These are phyloP conservation scores for Coemansia sp. DNA, from an alignment of 192 early-diverging fungal species.

Conservation along the genomic window DNA sequence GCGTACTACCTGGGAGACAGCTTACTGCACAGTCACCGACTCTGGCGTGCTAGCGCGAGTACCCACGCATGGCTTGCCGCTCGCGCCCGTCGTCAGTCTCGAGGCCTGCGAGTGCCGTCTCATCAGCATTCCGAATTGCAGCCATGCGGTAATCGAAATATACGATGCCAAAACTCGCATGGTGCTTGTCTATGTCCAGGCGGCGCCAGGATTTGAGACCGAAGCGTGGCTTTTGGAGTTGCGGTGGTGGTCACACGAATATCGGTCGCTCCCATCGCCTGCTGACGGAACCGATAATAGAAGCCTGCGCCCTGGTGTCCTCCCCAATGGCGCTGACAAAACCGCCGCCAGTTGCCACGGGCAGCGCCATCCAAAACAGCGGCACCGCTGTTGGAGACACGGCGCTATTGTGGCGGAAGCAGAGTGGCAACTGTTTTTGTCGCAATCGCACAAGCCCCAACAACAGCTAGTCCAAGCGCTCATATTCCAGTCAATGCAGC, in stretches of 20 bases:
- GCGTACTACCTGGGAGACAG: neutral
- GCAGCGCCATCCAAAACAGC: slow-evolving; percentile 11
- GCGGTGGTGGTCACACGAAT: slow-evolving; percentile 18
- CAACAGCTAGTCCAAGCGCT: slow-evolving; percentile 44
- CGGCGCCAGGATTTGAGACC: slow-evolving; percentile 22
- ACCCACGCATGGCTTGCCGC: neutral
- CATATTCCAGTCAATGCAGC: slow-evolving; percentile 8
- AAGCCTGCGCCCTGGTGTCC: neutral
- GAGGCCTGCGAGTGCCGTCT: neutral
- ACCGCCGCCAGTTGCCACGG: slow-evolving; percentile 4
- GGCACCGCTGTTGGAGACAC: neutral
- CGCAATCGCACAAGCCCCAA: slow-evolving; percentile 36
- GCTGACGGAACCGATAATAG: neutral
- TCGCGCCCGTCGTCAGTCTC: neutral
- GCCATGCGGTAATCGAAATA: slow-evolving; percentile 17
- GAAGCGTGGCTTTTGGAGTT: slow-evolving; percentile 35
- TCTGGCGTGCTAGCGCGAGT: slow-evolving; percentile 5
- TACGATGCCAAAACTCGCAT: neutral
- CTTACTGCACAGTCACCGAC: slow-evolving; percentile 16
- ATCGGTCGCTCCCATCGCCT: neutral
- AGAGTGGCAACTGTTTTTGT: slow-evolving; percentile 14
- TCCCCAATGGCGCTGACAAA: slow-evolving; percentile 8
- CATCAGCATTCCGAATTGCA: neutral
- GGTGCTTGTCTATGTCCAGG: slow-evolving; percentile 27
- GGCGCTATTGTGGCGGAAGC: neutral